These are phyloP conservation scores for Geranium rotundifolium DNA, from an alignment of 345 rosid genomes.

Conservation along the genomic window DNA sequence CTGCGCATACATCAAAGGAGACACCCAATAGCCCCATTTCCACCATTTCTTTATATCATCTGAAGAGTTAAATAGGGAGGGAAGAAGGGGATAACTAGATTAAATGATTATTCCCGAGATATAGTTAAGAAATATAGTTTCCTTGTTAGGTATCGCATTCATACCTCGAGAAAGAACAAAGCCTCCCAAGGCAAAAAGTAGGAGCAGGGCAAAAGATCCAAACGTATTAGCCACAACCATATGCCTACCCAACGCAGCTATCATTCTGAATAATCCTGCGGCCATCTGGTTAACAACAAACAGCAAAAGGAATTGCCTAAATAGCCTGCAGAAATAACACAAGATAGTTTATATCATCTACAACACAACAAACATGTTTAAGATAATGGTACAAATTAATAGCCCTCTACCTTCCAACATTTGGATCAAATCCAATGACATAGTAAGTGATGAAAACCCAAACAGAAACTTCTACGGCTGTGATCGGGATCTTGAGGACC, in stretches of 20 bases:
- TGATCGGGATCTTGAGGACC: slow-evolving; percentile 36
- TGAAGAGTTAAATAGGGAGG: slow-evolving; percentile 9
- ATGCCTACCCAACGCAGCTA: slow-evolving; percentile 36
- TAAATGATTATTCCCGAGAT: not conserved
- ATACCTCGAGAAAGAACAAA: slow-evolving; percentile 18
- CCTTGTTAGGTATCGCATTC: not conserved
- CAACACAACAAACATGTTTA: not conserved
- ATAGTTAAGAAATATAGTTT: too few relatives aligned
- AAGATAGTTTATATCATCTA: not conserved
- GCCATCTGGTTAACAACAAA: slow-evolving; percentile 32
- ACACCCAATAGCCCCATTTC: slow-evolving; percentile 67
- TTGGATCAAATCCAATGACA: slow-evolving; percentile 39
- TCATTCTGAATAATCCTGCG: slow-evolving; percentile 31
- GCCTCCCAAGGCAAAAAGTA: slow-evolving; percentile 32
- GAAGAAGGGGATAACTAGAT: too few relatives aligned
- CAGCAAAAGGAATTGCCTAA: slow-evolving; percentile 30
- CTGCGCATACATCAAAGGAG: slow-evolving; percentile 58
- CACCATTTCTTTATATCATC: slow-evolving; percentile 51
- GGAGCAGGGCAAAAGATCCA: slow-evolving; percentile 28
- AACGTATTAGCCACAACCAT: slow-evolving; percentile 36
- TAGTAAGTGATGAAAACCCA: slow-evolving; percentile 41
- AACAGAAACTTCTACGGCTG: slow-evolving; percentile 35
- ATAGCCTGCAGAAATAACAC: slow-evolving; percentile 17
- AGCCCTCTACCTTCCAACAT: slow-evolving; percentile 26
- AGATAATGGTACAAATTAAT: not conserved